Percentiles rank a stretch among this genome's conserved stretches.
Conservation (phyloP, 176 grass and related monocot genomes). For the Miscanthus lutarioriparius region DNA sequence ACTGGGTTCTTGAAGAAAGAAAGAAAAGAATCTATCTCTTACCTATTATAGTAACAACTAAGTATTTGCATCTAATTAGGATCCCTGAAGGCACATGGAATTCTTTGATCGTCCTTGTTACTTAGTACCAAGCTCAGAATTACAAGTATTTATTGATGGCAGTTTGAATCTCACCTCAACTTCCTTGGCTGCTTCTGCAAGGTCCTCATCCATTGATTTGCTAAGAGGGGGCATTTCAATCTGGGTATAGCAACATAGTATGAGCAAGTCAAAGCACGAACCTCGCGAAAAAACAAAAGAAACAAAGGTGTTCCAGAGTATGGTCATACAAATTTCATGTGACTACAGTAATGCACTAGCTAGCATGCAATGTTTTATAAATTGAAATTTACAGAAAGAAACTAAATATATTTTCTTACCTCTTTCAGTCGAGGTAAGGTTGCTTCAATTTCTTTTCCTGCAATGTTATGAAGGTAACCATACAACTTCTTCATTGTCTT, state of each 20-base stretch:
- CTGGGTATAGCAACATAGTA: conserved; percentile 39
- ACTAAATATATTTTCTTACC: conserved; percentile 39
- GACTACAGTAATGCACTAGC: not conserved
- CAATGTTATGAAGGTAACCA: conserved; percentile 55
- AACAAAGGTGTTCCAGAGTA: not conserved
- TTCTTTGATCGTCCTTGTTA: not conserved
- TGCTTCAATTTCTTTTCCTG: conserved; percentile 73
- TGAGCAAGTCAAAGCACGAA: not conserved
- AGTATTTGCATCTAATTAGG: not conserved
- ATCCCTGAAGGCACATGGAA: not conserved
- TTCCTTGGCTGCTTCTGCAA: conserved; percentile 80
- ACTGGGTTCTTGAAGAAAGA: not conserved
- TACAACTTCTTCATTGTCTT: conserved; percentile 93
- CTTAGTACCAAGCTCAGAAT: not conserved
- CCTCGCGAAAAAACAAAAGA: not conserved
- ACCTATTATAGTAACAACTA: not conserved
- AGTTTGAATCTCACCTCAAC: conserved; percentile 62
- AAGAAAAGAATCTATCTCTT: not conserved
- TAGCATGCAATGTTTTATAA: not conserved
- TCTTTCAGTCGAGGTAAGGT: conserved; percentile 86
- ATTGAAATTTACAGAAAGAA: conserved; percentile 1
- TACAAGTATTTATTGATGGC: not conserved
- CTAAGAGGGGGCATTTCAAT: conserved; percentile 66
- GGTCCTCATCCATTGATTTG: conserved; percentile 91
- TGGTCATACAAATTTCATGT: not conserved